A percentile compares a stretch with the other conserved stretches of the same genome.
These are phyloP conservation scores for Trypanosoma cruzi DNA, from an alignment of 208 protist species.

Conservation along the genomic window DNA sequence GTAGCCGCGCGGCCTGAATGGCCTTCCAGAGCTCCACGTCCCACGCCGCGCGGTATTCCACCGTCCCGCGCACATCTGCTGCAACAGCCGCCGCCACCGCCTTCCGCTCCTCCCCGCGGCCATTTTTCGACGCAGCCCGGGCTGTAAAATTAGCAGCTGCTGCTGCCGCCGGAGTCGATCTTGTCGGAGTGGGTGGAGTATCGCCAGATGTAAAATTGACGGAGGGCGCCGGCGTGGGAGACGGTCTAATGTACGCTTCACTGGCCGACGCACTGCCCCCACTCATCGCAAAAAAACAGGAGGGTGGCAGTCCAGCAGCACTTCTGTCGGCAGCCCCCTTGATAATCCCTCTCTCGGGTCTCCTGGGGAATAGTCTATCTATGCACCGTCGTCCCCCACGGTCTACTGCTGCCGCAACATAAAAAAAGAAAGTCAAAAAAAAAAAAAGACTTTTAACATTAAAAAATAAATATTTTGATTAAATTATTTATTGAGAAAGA, in stretches of 20 bases:
- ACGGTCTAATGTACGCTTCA: neutral
- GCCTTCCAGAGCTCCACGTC: constrained; percentile 91
- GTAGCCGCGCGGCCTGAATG: constrained; percentile 71
- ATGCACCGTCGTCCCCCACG: neutral
- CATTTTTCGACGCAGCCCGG: neutral
- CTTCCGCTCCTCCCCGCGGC: neutral
- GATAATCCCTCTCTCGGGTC: neutral
- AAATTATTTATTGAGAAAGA: too few species aligned
- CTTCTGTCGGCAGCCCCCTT: neutral
- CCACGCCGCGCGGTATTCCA: constrained; percentile 86
- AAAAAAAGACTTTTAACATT: neutral
- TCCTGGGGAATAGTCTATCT: neutral
- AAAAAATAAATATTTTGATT: too few species aligned
- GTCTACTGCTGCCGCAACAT: neutral
- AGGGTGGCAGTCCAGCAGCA: neutral
- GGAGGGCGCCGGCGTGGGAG: neutral
- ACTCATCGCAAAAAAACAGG: neutral
- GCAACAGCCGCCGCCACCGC: constrained; percentile 7
- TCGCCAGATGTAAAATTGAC: neutral
- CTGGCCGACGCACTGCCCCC: neutral
- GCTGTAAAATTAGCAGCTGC: neutral
- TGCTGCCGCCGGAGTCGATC: neutral
- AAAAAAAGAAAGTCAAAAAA: neutral
- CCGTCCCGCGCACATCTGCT: constrained; percentile 62
- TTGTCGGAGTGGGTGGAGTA: neutral